Evolutionary conservation across 345 rosid species (phyloP), one percentile per base, ranked within the genome.

Genomic region (Stellera chamaejasme): DNA sequence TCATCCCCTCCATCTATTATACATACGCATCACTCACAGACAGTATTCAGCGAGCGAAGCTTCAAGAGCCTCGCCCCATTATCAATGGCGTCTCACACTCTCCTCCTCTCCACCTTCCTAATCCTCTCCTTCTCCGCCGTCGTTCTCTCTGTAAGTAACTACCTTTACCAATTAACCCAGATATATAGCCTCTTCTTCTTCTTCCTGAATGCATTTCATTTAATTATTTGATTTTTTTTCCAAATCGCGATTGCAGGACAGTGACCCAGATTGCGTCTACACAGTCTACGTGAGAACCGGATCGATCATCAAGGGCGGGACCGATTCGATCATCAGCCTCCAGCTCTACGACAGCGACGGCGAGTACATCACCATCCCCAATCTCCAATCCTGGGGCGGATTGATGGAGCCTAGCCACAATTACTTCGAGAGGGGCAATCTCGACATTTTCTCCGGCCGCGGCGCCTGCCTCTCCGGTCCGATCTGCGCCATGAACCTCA

Each of bases 381-480:
- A 93, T 61, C 72, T 87, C 7, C 81, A 72, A 61, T 69, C 79
- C 0, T 89, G 97, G 97, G 99, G 94, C 2, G 99, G 99, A 6
- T 51, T 93, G n/a, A 87, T 93, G 97, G 84, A 69, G 2, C 60
- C 74, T 9, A 81, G 72, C 0, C 60, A 93, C 83, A 72, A 80
- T 69, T 87, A 89, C 72, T 93, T 61, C 76, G 99, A 93, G 85
- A 78, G 96, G 71, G 83, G 97, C 14, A 87, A 89, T 72, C 61
- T 93, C 32, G 97, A 93, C 73, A 77, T 93, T 56, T 89, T 93
- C 79, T 80, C 90, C 25, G 96, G 99, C 0, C 66, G 72, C 54
- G 90, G 78, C 4, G 72, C 72, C 1, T 93, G 96, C 73, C 64
- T 93, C 51, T 10, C 23, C 10, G 56, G 61, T 0, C 81, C 88